Conservation (phyloP, 2,329 filamentous ascomycete species). For the Emericellopsis atlantica region DNA sequence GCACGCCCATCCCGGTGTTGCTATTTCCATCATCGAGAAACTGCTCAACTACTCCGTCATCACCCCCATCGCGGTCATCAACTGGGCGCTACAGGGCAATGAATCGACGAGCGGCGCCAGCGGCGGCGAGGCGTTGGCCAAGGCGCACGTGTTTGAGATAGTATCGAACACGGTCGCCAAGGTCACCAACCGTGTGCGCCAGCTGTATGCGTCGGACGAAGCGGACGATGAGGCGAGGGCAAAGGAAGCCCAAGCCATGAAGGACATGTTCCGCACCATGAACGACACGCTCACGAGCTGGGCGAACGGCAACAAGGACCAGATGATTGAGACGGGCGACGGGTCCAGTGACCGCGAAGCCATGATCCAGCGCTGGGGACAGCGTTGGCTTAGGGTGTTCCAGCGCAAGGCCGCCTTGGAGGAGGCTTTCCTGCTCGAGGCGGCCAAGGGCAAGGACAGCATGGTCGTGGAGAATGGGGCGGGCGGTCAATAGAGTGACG, state of each 20-base stretch:
- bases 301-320: conserved; percentile 60
- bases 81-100: conserved; percentile 68
- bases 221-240: conserved; percentile 52
- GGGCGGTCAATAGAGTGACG: not conserved
- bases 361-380: conserved; percentile 67
- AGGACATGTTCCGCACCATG: conserved; percentile 67
- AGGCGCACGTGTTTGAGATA: conserved; percentile 77
- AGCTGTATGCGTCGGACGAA: conserved; percentile 53
- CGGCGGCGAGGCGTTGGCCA: conserved; percentile 55
- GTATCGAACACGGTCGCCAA: conserved; percentile 81
- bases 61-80: conserved; percentile 70
- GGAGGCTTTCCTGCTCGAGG: conserved; percentile 47
- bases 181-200: conserved; percentile 74
- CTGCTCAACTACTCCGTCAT: conserved; percentile 95
- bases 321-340: conserved; percentile 58
- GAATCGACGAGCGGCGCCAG: conserved; percentile 32
- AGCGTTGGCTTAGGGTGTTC: conserved; percentile 79
- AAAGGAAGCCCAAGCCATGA: conserved; percentile 62
- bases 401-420: conserved; percentile 72
- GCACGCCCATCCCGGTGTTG: conserved; percentile 82
- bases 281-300: conserved; percentile 66
- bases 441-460: conserved; percentile 10
- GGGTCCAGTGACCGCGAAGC: conserved; percentile 44
- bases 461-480: conserved; percentile 7
- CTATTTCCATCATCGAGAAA: conserved; percentile 88